Conservation (phyloP, 2,329 filamentous ascomycete species). For the Phialemonium atrogriseum region DNA sequence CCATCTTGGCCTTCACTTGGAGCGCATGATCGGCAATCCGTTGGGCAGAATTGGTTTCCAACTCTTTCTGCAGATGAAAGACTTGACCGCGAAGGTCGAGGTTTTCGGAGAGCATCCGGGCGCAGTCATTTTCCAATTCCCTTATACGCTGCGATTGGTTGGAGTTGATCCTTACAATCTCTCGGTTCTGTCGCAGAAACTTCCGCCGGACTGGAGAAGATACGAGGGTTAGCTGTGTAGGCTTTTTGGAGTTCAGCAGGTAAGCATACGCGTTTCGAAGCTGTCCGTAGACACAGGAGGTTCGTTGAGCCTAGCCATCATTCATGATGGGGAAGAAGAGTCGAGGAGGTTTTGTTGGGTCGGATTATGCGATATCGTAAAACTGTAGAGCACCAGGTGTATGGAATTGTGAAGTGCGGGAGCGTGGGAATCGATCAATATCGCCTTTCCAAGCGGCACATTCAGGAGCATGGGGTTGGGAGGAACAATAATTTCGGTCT, state of each 20-base stretch:
- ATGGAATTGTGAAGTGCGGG: too few relatives aligned
- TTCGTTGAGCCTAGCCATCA: conserved; percentile 78
- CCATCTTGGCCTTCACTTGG: conserved; percentile 61
- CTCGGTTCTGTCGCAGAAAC: conserved; percentile 75
- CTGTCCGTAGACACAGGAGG: conserved; percentile 58
- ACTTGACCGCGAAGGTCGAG: conserved; percentile 64
- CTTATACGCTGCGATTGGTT: conserved; percentile 70
- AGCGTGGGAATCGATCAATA: too few relatives aligned
- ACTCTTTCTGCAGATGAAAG: conserved; percentile 58
- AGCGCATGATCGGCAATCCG: conserved; percentile 58
- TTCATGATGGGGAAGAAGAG: conserved; percentile 30
- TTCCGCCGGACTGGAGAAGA: conserved; percentile 59
- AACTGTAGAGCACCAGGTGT: too few relatives aligned
- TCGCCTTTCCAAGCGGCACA: background rate
- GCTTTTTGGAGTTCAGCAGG: conserved; percentile 5
- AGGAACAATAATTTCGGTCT: conserved; percentile 11
- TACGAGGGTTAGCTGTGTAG: conserved; percentile 11
- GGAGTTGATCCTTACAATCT: conserved; percentile 73
- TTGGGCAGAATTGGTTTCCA: conserved; percentile 52
- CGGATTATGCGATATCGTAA: too few relatives aligned
- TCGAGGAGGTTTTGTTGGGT: too few relatives aligned
- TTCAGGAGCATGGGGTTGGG: conserved; percentile 2
- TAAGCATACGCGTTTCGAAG: conserved; percentile 58
- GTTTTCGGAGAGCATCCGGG: conserved; percentile 71
- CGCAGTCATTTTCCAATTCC: conserved; percentile 66